These are phyloP conservation scores for Geosmithia morbida DNA, from an alignment of 2,329 filamentous ascomycete genomes.

Conservation along the genomic window DNA sequence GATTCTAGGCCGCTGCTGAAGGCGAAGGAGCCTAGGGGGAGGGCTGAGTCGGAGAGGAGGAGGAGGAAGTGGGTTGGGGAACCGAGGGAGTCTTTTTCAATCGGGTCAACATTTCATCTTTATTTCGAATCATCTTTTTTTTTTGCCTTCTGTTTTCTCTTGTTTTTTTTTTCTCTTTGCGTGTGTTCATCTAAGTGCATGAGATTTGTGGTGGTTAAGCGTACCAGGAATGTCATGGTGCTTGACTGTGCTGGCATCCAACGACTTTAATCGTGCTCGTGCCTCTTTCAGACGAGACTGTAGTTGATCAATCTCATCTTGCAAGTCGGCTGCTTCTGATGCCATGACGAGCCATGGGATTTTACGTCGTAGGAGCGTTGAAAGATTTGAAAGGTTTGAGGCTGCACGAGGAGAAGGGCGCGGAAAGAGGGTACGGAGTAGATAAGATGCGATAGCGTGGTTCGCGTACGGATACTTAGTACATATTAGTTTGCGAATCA, in stretches of 20 bases:
- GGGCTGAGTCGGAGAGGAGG: slow-evolving; percentile 65
- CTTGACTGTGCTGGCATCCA: slow-evolving; percentile 1
- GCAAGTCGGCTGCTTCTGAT: slow-evolving; percentile 14
- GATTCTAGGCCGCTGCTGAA: slow-evolving; percentile 76
- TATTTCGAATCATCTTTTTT: too few species aligned
- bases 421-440: background rate
- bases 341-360: slow-evolving; percentile 11
- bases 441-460: background rate
- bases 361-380: too few species aligned
- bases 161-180: too few species aligned
- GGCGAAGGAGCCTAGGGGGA: slow-evolving; percentile 75
- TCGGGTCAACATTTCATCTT: background rate
- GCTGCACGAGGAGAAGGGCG: too few species aligned
- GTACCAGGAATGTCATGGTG: background rate
- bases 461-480: background rate
- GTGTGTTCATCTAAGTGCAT: too few species aligned
- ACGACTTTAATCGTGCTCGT: slow-evolving; percentile 24
- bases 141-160: too few species aligned
- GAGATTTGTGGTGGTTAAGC: too few species aligned
- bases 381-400: background rate
- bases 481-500: too few species aligned
- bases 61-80: slow-evolving; percentile 49
- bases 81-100: slow-evolving; percentile 1
- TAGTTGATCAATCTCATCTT: slow-evolving; percentile 43
- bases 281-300: slow-evolving; percentile 35